These are phyloP conservation scores for Histomonas meleagridis DNA, from an alignment of 208 protist species.

Conservation along the genomic window DNA sequence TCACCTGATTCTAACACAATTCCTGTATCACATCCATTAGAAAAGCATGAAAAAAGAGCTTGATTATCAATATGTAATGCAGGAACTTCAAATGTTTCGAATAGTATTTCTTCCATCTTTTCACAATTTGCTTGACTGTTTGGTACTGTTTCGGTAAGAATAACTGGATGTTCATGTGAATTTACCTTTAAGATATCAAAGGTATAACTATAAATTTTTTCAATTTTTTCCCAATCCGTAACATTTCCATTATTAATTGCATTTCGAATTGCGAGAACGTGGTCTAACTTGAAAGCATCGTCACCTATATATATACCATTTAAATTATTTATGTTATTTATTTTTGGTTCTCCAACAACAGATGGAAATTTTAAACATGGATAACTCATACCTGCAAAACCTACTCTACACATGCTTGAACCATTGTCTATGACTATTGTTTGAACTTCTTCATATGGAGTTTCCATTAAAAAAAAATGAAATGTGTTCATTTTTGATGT, in stretches of 20 bases:
- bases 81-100: not conserved
- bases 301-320: not conserved
- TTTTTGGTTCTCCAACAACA: slow-evolving; percentile 57
- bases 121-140: not conserved
- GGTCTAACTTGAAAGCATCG: slow-evolving; percentile 34
- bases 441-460: not conserved
- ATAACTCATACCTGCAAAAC: slow-evolving; percentile 71
- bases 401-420: slow-evolving; percentile 66
- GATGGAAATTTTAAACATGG: slow-evolving; percentile 39
- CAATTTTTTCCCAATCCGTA: slow-evolving; percentile 92
- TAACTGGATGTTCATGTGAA: not conserved
- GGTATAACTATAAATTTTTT: slow-evolving; percentile 88
- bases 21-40: slow-evolving; percentile 61
- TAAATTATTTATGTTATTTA: slow-evolving; percentile 68
- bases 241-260: slow-evolving; percentile 74
- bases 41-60: not conserved
- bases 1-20: slow-evolving; percentile 82
- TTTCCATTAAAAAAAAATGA: not conserved
- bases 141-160: not conserved
- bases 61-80: not conserved
- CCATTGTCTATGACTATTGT: slow-evolving; percentile 75
- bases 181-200: slow-evolving; percentile 74
- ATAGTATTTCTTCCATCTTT: not conserved
- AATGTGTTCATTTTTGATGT: too few species aligned
- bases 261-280: slow-evolving; percentile 77